Evolutionary conservation across 768 basidiomycete species (phyloP).

Genomic region (Phanerochaete carnosa): DNA sequence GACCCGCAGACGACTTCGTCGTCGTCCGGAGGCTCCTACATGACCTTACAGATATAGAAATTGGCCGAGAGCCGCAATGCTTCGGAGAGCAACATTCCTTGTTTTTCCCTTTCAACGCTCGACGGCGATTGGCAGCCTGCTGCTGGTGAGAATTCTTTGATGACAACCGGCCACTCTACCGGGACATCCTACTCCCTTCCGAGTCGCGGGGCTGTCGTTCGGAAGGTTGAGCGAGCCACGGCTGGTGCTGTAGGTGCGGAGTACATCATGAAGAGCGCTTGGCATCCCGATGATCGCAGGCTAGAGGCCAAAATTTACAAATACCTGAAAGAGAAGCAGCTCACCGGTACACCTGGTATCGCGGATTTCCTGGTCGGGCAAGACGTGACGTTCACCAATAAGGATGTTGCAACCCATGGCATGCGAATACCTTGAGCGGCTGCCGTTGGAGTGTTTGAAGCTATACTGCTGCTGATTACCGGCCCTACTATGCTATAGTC

Average conservation of each 20-base stretch:
- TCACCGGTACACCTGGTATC: not conserved
- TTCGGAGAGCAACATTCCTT: not conserved
- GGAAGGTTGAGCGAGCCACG: conserved; percentile 6
- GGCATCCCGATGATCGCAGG: not conserved
- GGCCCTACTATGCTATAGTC: too few species aligned
- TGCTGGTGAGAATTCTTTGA: not conserved
- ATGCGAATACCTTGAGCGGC: too few species aligned
- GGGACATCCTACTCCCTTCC: conserved; percentile 15
- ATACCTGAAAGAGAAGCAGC: not conserved
- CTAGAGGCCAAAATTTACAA: not conserved
- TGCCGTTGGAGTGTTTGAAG: too few species aligned
- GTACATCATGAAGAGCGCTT: conserved; percentile 9
- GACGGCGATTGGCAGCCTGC: not conserved
- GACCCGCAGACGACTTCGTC: not conserved
- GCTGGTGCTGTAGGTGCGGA: not conserved
- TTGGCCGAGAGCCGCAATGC: not conserved
- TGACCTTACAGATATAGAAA: not conserved
- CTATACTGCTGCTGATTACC: too few species aligned
- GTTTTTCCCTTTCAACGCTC: too few species aligned
- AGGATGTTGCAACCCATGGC: too few species aligned
- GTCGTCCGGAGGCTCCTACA: not conserved
- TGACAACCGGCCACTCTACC: conserved; percentile 2
- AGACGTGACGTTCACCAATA: not conserved
- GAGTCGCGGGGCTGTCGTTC: conserved; percentile 15
- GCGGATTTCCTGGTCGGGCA: not conserved